Percentiles rank a stretch among this genome's conserved stretches.
phyloP scores from a whole-genome alignment of 208 protist genomes.

The Phytomonas sp. region DNA sequence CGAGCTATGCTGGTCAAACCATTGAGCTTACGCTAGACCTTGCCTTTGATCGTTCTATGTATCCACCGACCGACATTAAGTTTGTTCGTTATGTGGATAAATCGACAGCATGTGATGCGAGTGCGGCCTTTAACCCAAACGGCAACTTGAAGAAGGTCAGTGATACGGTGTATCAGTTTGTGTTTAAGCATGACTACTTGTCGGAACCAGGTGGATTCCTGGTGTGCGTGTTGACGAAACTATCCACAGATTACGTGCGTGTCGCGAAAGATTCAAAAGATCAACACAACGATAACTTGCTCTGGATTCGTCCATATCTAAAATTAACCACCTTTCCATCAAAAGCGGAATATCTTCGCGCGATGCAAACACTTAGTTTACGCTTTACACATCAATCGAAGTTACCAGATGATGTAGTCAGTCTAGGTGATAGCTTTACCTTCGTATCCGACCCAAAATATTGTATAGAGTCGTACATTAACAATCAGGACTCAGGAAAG shows the following conservation, averaged over 20 bases:
- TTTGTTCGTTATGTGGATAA: conserved; percentile 49
- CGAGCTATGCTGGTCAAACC: conserved; percentile 81
- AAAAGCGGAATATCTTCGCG: conserved; percentile 30
- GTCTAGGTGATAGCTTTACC: conserved; percentile 38
- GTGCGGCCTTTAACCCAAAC: conserved; percentile 38
- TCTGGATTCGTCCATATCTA: conserved; percentile 74
- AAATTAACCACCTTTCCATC: conserved; percentile 48
- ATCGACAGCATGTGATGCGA: conserved; percentile 44
- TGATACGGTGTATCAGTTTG: conserved; percentile 35
- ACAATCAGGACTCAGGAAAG: conserved; percentile 18
- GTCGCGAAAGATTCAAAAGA: conserved; percentile 22
- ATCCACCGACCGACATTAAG: conserved; percentile 61
- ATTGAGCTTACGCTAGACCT: conserved; percentile 38
- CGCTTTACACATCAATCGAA: conserved; percentile 54
- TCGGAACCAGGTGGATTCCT: conserved; percentile 38
- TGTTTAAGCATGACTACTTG: conserved; percentile 75
- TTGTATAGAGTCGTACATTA: conserved; percentile 66
- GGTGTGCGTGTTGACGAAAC: conserved; percentile 60
- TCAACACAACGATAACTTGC: conserved; percentile 21
- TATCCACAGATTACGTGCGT: conserved; percentile 28
- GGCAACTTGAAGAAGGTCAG: conserved; percentile 24
- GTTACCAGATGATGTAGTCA: conserved; percentile 51
- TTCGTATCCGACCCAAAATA: conserved; percentile 47
- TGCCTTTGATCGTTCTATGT: conserved; percentile 25
- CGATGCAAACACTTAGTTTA: conserved; percentile 55